phyloP scores from a whole-genome alignment of 2,329 filamentous ascomycete genomes.

The Biscogniauxia sp. region DNA sequence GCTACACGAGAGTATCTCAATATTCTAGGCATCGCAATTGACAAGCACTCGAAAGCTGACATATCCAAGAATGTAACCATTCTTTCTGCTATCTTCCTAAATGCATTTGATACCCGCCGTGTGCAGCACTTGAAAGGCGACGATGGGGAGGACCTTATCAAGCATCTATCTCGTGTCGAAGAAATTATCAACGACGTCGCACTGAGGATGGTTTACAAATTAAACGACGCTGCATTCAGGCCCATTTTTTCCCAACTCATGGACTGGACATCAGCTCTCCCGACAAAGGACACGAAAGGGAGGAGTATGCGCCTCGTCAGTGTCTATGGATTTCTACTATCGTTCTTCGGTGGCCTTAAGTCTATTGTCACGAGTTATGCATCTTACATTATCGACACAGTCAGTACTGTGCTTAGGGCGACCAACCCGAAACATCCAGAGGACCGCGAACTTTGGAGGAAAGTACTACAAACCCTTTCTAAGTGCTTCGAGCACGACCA shows the following conservation, averaged over 20 bases:
- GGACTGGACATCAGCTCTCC: conserved; percentile 69
- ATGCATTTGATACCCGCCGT: conserved; percentile 64
- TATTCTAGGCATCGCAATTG: conserved; percentile 67
- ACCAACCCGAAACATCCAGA: conserved; percentile 45
- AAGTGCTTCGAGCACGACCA: conserved; percentile 85
- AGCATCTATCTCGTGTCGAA: conserved; percentile 61
- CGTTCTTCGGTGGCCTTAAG: conserved; percentile 83
- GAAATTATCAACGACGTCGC: conserved; percentile 64
- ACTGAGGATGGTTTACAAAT: conserved; percentile 91
- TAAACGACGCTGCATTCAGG: conserved; percentile 90
- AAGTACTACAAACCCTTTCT: conserved; percentile 68
- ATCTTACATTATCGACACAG: conserved; percentile 76
- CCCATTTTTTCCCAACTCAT: conserved; percentile 86
- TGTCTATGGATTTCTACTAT: conserved; percentile 75
- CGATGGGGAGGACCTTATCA: conserved; percentile 38
- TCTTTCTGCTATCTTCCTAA: conserved; percentile 64
- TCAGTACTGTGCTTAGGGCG: conserved; percentile 59
- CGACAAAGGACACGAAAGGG: conserved; percentile 60
- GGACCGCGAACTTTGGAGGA: conserved; percentile 62
- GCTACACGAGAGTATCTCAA: conserved; percentile 68
- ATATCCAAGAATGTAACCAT: conserved; percentile 72
- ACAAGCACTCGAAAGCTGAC: conserved; percentile 72
- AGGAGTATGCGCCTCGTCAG: conserved; percentile 65
- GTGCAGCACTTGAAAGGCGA: conserved; percentile 49
- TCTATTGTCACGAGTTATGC: conserved; percentile 93